phyloP scores from a whole-genome alignment of 768 basidiomycete genomes.

The Pulveroboletus sp. region DNA sequence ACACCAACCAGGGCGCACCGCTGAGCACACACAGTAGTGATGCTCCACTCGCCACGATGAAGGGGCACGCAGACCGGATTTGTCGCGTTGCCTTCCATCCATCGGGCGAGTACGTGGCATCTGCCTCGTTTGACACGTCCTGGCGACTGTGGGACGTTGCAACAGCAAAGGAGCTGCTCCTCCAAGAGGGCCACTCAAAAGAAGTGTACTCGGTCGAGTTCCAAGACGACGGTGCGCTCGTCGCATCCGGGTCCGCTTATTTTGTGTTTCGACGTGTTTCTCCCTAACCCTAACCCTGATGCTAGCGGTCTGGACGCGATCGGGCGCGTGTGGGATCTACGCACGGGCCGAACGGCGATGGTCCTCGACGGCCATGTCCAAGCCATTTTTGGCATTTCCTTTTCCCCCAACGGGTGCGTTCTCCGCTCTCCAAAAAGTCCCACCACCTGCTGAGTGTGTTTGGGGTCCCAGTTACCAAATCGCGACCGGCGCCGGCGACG shows the following conservation, averaged over 20 bases:
- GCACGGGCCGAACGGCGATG: constrained; percentile 95
- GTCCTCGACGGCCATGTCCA: constrained; percentile 96
- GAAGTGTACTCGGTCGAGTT: constrained; percentile 96
- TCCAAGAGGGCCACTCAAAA: constrained; percentile 97
- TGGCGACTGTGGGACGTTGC: constrained; percentile 96
- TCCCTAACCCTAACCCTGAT: not conserved
- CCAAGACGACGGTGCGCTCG: constrained; percentile 90
- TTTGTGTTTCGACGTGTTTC: constrained; percentile 18
- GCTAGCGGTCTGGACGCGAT: constrained; percentile 91
- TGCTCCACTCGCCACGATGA: constrained; percentile 75
- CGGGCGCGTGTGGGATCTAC: constrained; percentile 94
- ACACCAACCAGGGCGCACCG: not conserved
- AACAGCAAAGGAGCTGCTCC: constrained; percentile 71
- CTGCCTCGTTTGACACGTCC: constrained; percentile 94
- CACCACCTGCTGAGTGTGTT: constrained; percentile 8
- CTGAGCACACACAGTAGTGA: constrained; percentile 48
- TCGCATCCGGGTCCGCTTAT: constrained; percentile 76
- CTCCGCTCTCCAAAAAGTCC: not conserved
- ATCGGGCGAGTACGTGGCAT: constrained; percentile 88
- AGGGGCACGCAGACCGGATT: constrained; percentile 87
- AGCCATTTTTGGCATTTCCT: constrained; percentile 84
- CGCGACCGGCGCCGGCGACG: constrained; percentile 94
- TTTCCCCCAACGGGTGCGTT: constrained; percentile 92
- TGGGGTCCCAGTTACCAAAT: constrained; percentile 76
- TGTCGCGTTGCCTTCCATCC: constrained; percentile 97